Evolutionary conservation across 352 stramenopile species (phyloP).

Genomic region (Elongisporangium senticosum): DNA sequence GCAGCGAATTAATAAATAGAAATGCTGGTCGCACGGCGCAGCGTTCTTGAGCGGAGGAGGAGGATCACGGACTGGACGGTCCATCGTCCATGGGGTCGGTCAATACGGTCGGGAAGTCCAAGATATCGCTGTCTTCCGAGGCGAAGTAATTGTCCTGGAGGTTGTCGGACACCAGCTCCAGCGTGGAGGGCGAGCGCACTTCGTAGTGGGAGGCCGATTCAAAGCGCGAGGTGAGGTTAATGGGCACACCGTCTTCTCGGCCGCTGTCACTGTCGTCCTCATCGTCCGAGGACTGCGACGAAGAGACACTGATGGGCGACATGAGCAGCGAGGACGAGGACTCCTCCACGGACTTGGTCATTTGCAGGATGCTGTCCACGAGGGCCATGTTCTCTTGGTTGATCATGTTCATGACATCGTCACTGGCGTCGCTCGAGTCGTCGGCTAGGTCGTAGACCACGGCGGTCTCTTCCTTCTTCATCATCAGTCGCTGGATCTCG

Average conservation of each 20-base stretch:
- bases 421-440: conserved; percentile 9
- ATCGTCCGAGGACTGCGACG: conserved; percentile 37
- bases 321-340: conserved; percentile 38
- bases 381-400: conserved; percentile 61
- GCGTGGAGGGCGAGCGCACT: conserved; percentile 17
- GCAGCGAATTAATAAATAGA: conserved; percentile 30
- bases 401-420: conserved; percentile 24
- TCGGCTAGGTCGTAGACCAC: conserved; percentile 12
- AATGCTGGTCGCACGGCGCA: conserved; percentile 9
- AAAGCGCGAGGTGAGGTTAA: no score
- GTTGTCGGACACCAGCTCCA: conserved; percentile 73
- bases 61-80: conserved; percentile 11
- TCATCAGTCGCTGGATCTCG: conserved; percentile 79
- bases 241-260: conserved; percentile 19
- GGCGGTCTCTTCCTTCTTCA: conserved; percentile 50
- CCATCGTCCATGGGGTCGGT: conserved; percentile 8
- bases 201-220: background rate
- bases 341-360: conserved; percentile 65
- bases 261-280: conserved; percentile 42
- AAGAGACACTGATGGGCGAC: conserved; percentile 61
- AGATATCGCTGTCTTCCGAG: conserved; percentile 56
- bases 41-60: background rate
- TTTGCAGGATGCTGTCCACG: conserved; percentile 72
- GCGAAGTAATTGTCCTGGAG: conserved; percentile 67
- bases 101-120: conserved; percentile 46